These are phyloP conservation scores for Pestalotiopsis fici DNA, from an alignment of 2,329 filamentous ascomycete genomes.

Conservation along the genomic window DNA sequence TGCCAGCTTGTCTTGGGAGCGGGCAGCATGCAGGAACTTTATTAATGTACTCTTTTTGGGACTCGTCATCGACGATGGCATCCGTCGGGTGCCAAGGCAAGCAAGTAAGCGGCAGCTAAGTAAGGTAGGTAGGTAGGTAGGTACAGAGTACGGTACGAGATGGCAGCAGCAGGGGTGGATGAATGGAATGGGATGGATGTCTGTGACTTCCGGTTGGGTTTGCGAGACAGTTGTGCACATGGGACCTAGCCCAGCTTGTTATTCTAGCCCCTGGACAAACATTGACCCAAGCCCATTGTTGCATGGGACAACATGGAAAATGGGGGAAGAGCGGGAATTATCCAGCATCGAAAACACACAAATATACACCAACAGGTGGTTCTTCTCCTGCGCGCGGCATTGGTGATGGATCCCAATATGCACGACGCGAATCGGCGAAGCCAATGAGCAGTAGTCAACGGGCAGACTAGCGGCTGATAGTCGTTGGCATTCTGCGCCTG, in stretches of 20 bases:
- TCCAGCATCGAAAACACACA: not conserved
- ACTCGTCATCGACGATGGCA: slow-evolving; percentile 7
- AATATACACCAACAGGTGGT: not conserved
- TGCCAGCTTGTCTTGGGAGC: not conserved
- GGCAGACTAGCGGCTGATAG: not conserved
- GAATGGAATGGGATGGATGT: not conserved
- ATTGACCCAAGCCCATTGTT: not conserved
- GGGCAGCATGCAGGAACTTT: slow-evolving; percentile 3
- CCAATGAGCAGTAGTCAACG: not conserved
- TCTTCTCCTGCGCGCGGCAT: not conserved
- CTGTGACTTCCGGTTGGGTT: not conserved
- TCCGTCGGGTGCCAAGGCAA: not conserved
- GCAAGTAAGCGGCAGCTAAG: slow-evolving; percentile 3
- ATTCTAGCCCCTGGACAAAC: not conserved
- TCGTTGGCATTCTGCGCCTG: too few relatives aligned
- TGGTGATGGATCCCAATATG: slow-evolving; percentile 3
- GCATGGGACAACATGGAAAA: not conserved
- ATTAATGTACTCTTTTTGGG: not conserved
- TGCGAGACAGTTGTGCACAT: not conserved
- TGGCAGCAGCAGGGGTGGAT: too few relatives aligned
- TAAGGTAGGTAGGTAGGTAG: not conserved
- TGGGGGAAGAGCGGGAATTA: slow-evolving; percentile 4
- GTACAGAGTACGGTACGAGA: not conserved
- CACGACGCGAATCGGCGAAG: not conserved
- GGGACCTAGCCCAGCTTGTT: not conserved